Evolutionary conservation across 257 asterid genomes (phyloP), one percentile per base, ranked within the genome.

Genomic region (Penstemon barbatus): DNA sequence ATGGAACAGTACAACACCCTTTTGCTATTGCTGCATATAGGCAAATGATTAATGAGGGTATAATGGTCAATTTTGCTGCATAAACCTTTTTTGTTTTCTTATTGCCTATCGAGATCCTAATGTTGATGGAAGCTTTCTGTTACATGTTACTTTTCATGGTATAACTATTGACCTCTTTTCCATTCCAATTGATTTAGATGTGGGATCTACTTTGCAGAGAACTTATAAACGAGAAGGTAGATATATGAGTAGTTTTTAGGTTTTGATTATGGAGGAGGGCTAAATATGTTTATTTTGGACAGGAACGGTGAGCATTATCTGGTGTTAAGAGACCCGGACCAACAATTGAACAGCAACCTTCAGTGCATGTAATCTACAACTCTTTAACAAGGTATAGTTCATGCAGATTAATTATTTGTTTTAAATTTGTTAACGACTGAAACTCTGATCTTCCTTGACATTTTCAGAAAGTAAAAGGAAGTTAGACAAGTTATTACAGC

Each of bases 151-250:
- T 65, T 61, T 73, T 15, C 18, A 57, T 76, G 66, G 53, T 81
- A 63, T 81, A 76, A 78, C 64, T 77, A 66, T 77, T 86, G 79
- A 82, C 75, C 74, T 57, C 36, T 75, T 61, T 79, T 61, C 71
- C 78, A 66, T 74, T 63, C 74, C 82, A 74, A 69, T 79, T 84
- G 84, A 69, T 71, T 78, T 78, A 91, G 98, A 89, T 89, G 98
- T 89, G 98, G 96, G 98, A 91, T 82, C 77, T 91, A 59, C 87
- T 82, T 70, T 85, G 96, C 49, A 87, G 87, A 79, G 98, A 91
- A 44, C 69, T 86, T 66, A 85, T 91, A 75, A 89, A 76, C 37
- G 98, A 91, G 88, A 91, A 89, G 78, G 98, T 89, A 13, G 98
- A 91, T 70, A 87, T 91, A 78, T 91, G 98, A 96, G 98, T 91